Base-by-base conservation (phyloP, 2,329 filamentous ascomycete species). In the Diplodia seriata region DNA sequence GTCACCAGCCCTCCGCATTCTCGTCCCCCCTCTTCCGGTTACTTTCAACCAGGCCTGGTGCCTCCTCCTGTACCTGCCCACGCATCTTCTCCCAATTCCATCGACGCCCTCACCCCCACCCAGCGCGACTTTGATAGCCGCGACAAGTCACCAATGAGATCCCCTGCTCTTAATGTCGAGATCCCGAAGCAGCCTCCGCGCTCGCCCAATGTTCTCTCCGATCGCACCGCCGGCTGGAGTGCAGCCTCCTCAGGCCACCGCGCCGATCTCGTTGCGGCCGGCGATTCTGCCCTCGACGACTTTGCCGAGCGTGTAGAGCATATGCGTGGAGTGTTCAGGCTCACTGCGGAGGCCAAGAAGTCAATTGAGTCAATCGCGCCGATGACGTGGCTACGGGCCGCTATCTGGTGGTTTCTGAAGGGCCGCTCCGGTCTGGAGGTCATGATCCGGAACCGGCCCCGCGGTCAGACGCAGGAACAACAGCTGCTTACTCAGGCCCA, bases 361-460 rank as follows among this genome's bases (percentile, higher is more conserved):
- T 88, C 91, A 0, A 76, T 93, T 4, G 84, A 87, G 67, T 84
- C 85, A 36, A 90, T 87, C 62, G 82, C 87, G 0, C 84, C 90
- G 0, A 83, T 85, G 56, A 87, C 93, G 69, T 90, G 94, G 81
- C 84, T 90, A 11, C 86, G 91, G 68, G 90, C 89, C 29, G 89
- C 88, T 3, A 82, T 92, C 0, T 97, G 94, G 94, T 97, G 94
- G 94, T 96, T 97, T 74, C 76, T 97, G 55, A 90, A 88, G 72
- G 94, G 93, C 23, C 89, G 93, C 70, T 87, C 89, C 74, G 88
- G 89, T 11, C 83, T 97, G 63, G 94, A 97, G 76, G 79, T 81
- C 14, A 84, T 90, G 49, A 89, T 96, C 56, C 86, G 92, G 69
- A 89, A 87, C 64, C 85, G 87, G 7, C 85, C 89, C 36, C 80